phyloP scores from a whole-genome alignment of 441 rosid species.

The Bruguiera hainesii region DNA sequence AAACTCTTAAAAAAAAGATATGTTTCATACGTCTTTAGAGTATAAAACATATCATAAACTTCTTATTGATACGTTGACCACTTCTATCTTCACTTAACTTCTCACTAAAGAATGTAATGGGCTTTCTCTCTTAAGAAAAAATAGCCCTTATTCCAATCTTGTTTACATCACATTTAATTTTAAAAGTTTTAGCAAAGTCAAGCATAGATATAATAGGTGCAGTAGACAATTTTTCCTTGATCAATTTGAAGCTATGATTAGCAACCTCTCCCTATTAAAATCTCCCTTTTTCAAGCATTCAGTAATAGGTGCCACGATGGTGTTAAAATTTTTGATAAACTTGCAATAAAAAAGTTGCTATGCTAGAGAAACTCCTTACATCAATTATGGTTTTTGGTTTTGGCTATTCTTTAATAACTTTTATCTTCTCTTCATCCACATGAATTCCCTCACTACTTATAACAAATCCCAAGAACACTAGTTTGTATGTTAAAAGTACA shows the following conservation, averaged over 20 bases:
- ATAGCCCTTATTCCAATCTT: neutral
- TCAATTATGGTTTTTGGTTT: neutral
- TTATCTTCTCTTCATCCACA: neutral
- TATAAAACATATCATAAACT: neutral
- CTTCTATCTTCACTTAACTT: neutral
- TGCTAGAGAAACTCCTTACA: neutral
- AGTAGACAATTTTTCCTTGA: neutral
- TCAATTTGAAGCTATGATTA: neutral
- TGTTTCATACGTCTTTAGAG: neutral
- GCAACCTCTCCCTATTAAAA: neutral
- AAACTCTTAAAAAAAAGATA: too few species aligned
- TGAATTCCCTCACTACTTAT: neutral
- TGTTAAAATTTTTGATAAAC: too few species aligned
- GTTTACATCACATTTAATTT: neutral
- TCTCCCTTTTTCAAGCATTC: neutral
- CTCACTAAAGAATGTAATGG: neutral
- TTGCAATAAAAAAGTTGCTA: neutral
- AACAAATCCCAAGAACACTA: too few species aligned
- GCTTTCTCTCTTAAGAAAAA: neutral
- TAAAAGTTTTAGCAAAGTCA: neutral
- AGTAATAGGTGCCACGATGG: neutral
- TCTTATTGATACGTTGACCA: neutral
- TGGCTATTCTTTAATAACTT: neutral
- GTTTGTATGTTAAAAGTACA: neutral
- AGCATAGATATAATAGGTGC: neutral